Conservation (phyloP, 2,329 filamentous ascomycete genomes). For the Colletotrichum melonis region DNA sequence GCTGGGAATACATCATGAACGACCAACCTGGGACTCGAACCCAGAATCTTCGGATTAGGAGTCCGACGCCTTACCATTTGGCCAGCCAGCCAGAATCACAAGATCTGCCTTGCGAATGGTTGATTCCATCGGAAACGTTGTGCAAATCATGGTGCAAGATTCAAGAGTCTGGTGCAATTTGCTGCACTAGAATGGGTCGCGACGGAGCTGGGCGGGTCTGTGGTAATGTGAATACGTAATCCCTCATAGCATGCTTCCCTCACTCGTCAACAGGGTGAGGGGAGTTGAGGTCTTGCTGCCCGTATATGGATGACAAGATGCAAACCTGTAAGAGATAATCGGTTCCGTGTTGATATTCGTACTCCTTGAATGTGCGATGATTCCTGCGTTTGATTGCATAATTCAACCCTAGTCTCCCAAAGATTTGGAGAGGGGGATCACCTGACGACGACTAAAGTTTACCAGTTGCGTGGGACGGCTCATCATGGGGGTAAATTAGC, state of each 20-base stretch:
- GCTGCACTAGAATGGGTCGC: neutral
- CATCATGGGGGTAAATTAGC: neutral
- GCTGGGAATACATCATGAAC: neutral
- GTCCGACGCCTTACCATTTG: constrained; percentile 36
- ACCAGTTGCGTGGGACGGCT: neutral
- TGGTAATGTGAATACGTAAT: neutral
- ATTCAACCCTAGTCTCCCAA: neutral
- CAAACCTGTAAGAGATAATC: neutral
- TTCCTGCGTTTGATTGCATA: neutral
- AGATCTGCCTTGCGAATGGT: neutral
- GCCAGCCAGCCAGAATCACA: constrained; percentile 18
- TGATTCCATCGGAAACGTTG: neutral
- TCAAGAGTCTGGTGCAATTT: neutral
- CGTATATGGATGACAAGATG: neutral
- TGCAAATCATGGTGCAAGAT: neutral
- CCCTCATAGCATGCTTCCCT: neutral
- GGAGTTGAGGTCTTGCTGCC: neutral
- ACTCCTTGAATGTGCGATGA: neutral
- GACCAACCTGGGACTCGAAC: constrained; percentile 36
- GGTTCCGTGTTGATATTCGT: neutral
- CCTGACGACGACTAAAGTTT: neutral
- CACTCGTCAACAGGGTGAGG: neutral
- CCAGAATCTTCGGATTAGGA: constrained; percentile 36
- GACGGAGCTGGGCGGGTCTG: neutral
- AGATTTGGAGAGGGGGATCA: neutral